Conservation (phyloP, 345 rosid species). For the Murraya koenigii region DNA sequence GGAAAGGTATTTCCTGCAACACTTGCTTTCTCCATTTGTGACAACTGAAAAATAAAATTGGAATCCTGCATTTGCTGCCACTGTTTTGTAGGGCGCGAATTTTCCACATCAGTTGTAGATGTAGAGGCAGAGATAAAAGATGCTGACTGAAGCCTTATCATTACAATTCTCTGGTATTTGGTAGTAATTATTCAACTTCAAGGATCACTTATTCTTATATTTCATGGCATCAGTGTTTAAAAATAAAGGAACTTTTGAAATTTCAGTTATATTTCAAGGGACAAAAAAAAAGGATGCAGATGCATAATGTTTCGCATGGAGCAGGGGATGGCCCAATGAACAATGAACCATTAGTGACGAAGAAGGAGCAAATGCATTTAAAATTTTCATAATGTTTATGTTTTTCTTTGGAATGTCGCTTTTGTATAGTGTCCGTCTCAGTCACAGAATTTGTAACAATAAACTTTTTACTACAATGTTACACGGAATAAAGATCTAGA, state of each 20-base stretch:
- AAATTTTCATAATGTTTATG: neutral
- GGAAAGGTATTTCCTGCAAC: slow-evolving; percentile 48
- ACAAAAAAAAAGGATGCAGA: neutral
- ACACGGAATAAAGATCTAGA: neutral
- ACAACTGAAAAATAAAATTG: neutral
- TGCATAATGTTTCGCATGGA: neutral
- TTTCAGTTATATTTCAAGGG: neutral
- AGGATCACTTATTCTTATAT: neutral
- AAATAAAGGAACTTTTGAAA: neutral
- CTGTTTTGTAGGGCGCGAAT: slow-evolving; percentile 46
- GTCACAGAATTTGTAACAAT: neutral
- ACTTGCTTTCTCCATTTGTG: neutral
- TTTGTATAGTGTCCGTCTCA: neutral
- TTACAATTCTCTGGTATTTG: neutral
- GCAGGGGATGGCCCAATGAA: neutral
- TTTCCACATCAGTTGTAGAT: slow-evolving; percentile 64
- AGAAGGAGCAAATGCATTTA: neutral
- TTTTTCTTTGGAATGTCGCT: no score
- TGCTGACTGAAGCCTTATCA: slow-evolving; percentile 45
- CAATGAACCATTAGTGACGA: neutral
- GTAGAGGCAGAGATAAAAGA: slow-evolving; percentile 89
- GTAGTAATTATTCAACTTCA: slow-evolving; percentile 8
- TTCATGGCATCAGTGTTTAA: neutral
- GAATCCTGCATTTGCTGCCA: neutral
- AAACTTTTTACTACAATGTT: neutral